Conservation (phyloP, 1,139 yeast genomes). For the Saccharomyces hybrid region DNA sequence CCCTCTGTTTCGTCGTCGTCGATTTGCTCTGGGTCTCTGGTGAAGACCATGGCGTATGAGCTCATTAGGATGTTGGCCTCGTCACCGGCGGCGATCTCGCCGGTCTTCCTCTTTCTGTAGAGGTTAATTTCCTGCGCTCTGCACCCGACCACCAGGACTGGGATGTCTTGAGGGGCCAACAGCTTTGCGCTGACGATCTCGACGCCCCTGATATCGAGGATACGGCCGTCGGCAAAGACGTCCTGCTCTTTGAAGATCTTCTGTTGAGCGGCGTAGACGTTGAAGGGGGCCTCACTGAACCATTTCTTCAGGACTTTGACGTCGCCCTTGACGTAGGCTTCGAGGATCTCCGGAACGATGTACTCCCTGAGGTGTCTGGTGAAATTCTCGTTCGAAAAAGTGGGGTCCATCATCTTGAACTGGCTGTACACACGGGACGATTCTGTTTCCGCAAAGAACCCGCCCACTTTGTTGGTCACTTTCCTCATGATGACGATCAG, state of each 20-base stretch:
- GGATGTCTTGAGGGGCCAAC: constrained; percentile 85
- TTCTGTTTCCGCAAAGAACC: constrained; percentile 93
- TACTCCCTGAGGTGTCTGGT: constrained; percentile 80
- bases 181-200: constrained; percentile 85
- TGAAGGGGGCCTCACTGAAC: constrained; percentile 95
- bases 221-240: constrained; percentile 81
- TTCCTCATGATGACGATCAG: constrained; percentile 76
- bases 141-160: constrained; percentile 89
- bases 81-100: constrained; percentile 92
- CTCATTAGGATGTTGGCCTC: constrained; percentile 90
- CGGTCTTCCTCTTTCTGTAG: constrained; percentile 83
- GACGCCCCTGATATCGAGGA: constrained; percentile 90
- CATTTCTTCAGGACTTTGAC: constrained; percentile 73
- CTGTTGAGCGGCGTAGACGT: constrained; percentile 89
- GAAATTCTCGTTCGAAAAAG: constrained; percentile 73
- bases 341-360: constrained; percentile 90
- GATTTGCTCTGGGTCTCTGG: constrained; percentile 86
- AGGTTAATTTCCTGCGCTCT: constrained; percentile 94
- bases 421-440: constrained; percentile 82
- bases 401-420: constrained; percentile 85
- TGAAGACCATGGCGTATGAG: constrained; percentile 91
- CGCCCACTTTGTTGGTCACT: constrained; percentile 69
- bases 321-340: constrained; percentile 92
- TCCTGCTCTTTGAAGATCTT: constrained; percentile 92
- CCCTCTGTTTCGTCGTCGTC: constrained; percentile 91